A percentile compares a stretch with the other conserved stretches of the same genome.
These are phyloP conservation scores for Trametes cubensis DNA, from an alignment of 768 basidiomycete species.

Conservation along the genomic window DNA sequence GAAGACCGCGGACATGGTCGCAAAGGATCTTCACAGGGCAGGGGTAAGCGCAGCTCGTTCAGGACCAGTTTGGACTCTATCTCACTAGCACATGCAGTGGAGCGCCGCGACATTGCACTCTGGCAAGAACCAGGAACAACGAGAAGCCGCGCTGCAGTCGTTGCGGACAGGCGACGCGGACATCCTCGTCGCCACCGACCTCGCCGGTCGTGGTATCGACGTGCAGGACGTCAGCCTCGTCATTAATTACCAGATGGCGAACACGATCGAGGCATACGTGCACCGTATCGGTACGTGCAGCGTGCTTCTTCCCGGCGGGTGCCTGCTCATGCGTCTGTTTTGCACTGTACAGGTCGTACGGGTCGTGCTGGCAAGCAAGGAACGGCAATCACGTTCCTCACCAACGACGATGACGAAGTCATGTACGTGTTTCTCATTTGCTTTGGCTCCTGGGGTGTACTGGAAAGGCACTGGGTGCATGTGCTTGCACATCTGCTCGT, in stretches of 20 bases:
- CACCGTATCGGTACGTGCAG: constrained; percentile 88
- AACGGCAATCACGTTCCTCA: constrained; percentile 91
- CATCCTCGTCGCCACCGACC: constrained; percentile 93
- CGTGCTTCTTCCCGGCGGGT: background rate
- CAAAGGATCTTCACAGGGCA: constrained; percentile 88
- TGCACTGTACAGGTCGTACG: constrained; percentile 69
- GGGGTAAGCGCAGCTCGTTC: constrained; percentile 57
- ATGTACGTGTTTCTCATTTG: constrained; percentile 61
- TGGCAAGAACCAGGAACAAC: constrained; percentile 96
- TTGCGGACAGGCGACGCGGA: constrained; percentile 85
- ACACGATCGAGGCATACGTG: constrained; percentile 95
- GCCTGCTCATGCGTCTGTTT: background rate
- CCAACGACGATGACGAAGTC: constrained; percentile 95
- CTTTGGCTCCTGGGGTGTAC: background rate
- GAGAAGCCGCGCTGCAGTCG: constrained; percentile 88
- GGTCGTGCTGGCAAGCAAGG: constrained; percentile 98
- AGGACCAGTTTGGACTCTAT: background rate
- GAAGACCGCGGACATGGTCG: constrained; percentile 98
- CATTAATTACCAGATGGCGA: constrained; percentile 97
- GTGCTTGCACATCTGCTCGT: constrained; percentile 5
- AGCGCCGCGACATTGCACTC: constrained; percentile 91
- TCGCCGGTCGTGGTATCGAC: constrained; percentile 98
- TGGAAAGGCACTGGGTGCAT: background rate
- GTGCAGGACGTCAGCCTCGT: constrained; percentile 96
- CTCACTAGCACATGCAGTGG: constrained; percentile 57